Evolutionary conservation across 176 grass and related monocot species (phyloP), one percentile per base, ranked within the genome.

Genomic region (Oryza glaberrima): DNA sequence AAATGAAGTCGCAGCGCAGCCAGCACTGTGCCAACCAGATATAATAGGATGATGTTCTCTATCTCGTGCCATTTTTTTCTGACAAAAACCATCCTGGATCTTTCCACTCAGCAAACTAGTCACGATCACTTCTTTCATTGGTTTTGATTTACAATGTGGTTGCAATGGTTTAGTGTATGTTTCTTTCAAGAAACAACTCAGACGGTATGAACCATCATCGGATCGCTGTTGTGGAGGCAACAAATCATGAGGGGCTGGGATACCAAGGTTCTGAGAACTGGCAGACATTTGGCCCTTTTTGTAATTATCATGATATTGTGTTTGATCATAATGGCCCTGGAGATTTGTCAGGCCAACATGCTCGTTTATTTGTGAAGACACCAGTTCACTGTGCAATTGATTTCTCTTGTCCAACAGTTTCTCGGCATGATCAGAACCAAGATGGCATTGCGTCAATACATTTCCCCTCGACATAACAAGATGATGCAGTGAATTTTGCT

Each of bases 31-130:
- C 43, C 9, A 3, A 44, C 43, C 43, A 44, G 43, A 44, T 44
- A 44, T 9, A 44, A 44, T 44, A 44, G 8, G 43, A 44, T 44
- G 43, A 44, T 44, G 43, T 44, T 44, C 43, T 44, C 43, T 44
- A 75, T 89, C 81, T 72, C 84, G 76, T 61, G 72, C 66, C 75
- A 76, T 63, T 44, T 25, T 74, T 75, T 77, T 90, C 80, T 88
- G 86, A 76, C 73, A 75, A 69, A 75, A 84, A 79, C 70, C 83
- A 23, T 73, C 44, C 60, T 89, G 77, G 14, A 71, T 65, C 65
- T 75, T 76, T 64, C 88, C 82, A 47, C 65, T 77, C 16, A 77
- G 69, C 77, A 69, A 54, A 88, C 72, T 87, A 30, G 77, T 66
- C 54, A 56, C 46, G 83, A 69, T 82, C 40, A 12, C 75, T 61